Evolutionary conservation across 192 early-diverging fungal genomes (phyloP), one percentile per base, ranked within the genome.

Genomic region (Entomortierella parvispora): DNA sequence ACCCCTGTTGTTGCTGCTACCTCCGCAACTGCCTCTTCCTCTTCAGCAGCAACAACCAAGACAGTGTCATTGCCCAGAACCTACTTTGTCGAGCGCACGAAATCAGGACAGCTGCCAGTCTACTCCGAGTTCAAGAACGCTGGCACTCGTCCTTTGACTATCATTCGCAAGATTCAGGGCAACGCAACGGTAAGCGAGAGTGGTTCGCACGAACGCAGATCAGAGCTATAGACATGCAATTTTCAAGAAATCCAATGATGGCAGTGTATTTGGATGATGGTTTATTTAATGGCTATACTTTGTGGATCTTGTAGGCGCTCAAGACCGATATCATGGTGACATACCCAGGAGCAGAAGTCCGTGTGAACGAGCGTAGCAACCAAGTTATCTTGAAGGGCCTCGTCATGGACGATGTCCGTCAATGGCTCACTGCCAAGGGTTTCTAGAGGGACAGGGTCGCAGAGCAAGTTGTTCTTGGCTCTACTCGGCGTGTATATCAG

Each of bases 91-190:
- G 60, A 80, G 56, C 87, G 93, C 60, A 91, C 93, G 12, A 71
- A 81, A 47, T 56, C 85, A 62, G 71, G 80, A 20, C 74, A 79
- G 58, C 81, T 94, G 17, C 93, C 93, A 6, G 91, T 94, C 4
- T 94, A 94, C 65, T 80, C 83, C 3, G 88, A 93, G 26, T 65
- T 86, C 55, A 88, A 80, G 63, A 94, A 94, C 70, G 90, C 88
- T 14, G 71, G 85, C 14, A 88, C 88, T 15, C 87, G 87, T 50
- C 62, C 69, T 46, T 80, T 89, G 59, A 94, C 91, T 10, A 65
- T 90, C 32, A 71, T 94, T 47, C 88, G 90, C 50, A 88, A 90
- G 29, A 86, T 94, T 37, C 86, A 92, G 52, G 93, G 93, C 37
- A 86, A 92, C 52, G 74, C 85, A 32, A 72, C 83, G 58, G 89